Conservation (phyloP, 257 asterid genomes). For the Penstemon barbatus region DNA sequence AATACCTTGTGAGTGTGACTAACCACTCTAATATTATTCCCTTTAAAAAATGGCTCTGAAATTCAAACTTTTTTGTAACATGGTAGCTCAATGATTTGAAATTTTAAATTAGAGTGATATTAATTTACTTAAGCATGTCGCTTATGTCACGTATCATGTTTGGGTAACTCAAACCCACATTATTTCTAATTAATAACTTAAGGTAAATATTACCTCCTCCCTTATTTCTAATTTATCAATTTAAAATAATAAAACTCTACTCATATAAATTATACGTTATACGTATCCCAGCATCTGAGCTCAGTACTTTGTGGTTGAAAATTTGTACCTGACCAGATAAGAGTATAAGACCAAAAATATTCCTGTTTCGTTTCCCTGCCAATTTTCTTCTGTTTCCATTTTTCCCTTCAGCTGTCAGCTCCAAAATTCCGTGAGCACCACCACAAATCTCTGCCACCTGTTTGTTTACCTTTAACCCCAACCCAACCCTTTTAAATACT, state of each 20-base stretch:
- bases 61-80: no score
- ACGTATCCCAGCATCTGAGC: background rate
- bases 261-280: background rate
- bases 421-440: slow-evolving; percentile 36
- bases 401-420: slow-evolving; percentile 20
- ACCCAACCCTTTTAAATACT: slow-evolving; percentile 7
- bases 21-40: no score
- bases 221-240: background rate
- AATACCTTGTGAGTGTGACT: no score
- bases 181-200: slow-evolving; percentile 5
- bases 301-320: background rate
- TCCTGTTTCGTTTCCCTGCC: slow-evolving; percentile 14
- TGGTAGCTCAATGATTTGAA: background rate
- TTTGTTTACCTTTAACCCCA: slow-evolving; percentile 6
- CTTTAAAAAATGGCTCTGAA: no score
- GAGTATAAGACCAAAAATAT: background rate
- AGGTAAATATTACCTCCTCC: slow-evolving; percentile 18
- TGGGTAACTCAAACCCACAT: background rate
- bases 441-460: slow-evolving; percentile 36
- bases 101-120: background rate
- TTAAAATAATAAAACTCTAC: background rate
- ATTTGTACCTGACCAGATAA: background rate
- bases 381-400: slow-evolving; percentile 10
- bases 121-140: slow-evolving; percentile 5
- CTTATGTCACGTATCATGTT: slow-evolving; percentile 37